Base-by-base conservation (phyloP, 495 filamentous ascomycete genomes). In the Umbilicaria muhlenbergii region DNA sequence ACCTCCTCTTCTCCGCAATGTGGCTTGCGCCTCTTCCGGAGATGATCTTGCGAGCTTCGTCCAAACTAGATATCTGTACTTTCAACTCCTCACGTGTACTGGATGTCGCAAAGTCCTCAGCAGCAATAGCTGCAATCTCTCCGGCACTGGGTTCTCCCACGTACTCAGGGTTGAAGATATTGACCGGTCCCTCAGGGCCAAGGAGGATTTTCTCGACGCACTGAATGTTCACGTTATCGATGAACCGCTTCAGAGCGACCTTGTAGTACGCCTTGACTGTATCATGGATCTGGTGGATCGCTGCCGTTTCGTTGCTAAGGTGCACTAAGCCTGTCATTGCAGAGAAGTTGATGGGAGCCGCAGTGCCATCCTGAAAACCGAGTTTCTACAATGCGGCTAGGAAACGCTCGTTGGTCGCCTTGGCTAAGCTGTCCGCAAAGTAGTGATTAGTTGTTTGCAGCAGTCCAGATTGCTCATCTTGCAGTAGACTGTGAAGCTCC, bases 221-320 rank as follows among this genome's bases (percentile, higher is more conserved):
- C 46, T 71, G 65, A 49, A 64, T 60, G 46, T 61, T 73, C 13
- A 79, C 55, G 42, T 57, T 63, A 42, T 81, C 77, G 8, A 76
- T 62, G 39, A 81, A 78, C 1, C 69, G 59, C 43, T 70, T 71
- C 15, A 50, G 57, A 0, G 73, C 65, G 0, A 80, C 71, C 36
- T 71, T 69, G 59, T 82, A 81, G 52, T 82, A 82, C 2, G 67
- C 58, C 37, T 67, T 42, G 1, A 81, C 55, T 13, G 70, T 67
- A 45, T 81, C 71, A 38, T 80, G 73, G 6, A 81, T 64, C 0
- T 74, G 65, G 37, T 68, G 57, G 7, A 65, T n/a, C n/a, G n/a
- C n/a, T n/a, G n/a, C n/a, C n/a, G n/a, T n/a, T n/a, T n/a, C n/a
- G n/a, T n/a, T n/a, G n/a, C n/a, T n/a, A n/a, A n/a, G n/a, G n/a